Conservation (phyloP, 1,284 basidiomycete species). For the Austroboletus niveus region DNA sequence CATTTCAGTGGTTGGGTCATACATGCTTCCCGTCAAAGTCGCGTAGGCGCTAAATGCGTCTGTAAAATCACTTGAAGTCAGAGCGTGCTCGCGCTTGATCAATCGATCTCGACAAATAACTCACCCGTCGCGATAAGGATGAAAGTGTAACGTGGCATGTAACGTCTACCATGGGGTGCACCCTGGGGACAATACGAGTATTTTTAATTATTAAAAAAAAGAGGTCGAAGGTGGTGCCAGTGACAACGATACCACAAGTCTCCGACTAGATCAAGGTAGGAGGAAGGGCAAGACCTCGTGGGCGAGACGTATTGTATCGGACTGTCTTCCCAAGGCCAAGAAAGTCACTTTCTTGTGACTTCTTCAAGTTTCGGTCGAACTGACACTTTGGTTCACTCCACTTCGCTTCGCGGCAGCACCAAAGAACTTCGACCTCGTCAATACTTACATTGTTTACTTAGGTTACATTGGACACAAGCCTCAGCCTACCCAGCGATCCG, state of each 20-base stretch:
- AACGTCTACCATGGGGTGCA: no score
- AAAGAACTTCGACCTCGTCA: no score
- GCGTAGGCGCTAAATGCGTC: slow-evolving; percentile 54
- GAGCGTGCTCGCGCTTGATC: background rate
- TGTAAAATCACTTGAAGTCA: background rate
- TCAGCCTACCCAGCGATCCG: slow-evolving; percentile 39
- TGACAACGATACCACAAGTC: slow-evolving; percentile 38
- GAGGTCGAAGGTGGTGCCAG: slow-evolving; percentile 43
- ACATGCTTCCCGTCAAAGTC: slow-evolving; percentile 47
- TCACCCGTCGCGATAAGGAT: slow-evolving; percentile 35
- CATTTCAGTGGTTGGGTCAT: slow-evolving; percentile 43
- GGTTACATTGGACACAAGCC: no score
- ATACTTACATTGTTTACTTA: no score
- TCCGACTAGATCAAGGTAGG: slow-evolving; percentile 1
- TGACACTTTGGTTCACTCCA: no score
- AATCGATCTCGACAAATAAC: background rate
- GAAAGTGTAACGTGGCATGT: no score
- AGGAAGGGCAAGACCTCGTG: slow-evolving; percentile 47
- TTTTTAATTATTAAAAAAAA: no score
- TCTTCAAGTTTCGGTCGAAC: no score
- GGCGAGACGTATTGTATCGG: slow-evolving; percentile 42
- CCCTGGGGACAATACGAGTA: no score
- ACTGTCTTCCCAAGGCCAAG: no score
- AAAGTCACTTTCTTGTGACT: no score
- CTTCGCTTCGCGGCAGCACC: no score